Conservation (phyloP, 2,329 filamentous ascomycete species). For the Pestalotiopsis sp. region DNA sequence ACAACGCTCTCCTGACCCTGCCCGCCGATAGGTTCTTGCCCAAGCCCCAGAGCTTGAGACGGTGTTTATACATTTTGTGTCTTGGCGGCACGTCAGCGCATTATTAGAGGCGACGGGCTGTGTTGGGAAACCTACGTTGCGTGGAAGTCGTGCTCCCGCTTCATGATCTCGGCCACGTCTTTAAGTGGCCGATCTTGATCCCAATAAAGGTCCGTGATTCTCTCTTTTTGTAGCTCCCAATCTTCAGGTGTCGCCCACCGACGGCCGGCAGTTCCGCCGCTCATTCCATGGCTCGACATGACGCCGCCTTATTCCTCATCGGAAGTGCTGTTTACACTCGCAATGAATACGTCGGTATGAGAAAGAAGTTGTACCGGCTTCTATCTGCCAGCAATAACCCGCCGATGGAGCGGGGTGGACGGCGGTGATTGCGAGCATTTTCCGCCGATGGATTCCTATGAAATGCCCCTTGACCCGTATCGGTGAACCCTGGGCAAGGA, state of each 20-base stretch:
- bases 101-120: not conserved
- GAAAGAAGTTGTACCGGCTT: not conserved
- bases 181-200: conserved; percentile 7
- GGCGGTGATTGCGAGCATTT: not conserved
- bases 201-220: conserved; percentile 8
- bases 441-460: not conserved
- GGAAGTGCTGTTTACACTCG: not conserved
- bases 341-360: not conserved
- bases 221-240: conserved; percentile 1
- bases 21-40: conserved; percentile 63
- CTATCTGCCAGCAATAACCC: not conserved
- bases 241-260: conserved; percentile 6
- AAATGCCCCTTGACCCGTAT: not conserved
- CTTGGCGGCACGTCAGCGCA: not conserved
- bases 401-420: not conserved
- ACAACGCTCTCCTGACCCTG: conserved; percentile 41
- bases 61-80: conserved; percentile 7
- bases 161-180: conserved; percentile 13
- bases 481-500: not conserved
- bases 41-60: conserved; percentile 5
- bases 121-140: conserved; percentile 4
- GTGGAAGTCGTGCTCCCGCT: not conserved
- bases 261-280: not conserved
- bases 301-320: too few relatives aligned
- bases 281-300: not conserved